A percentile compares a stretch with the other conserved stretches of the same genome.
Evolutionary conservation across 352 stramenopile genomes (phyloP).

Genomic region (Halophytophthora batemanensis): DNA sequence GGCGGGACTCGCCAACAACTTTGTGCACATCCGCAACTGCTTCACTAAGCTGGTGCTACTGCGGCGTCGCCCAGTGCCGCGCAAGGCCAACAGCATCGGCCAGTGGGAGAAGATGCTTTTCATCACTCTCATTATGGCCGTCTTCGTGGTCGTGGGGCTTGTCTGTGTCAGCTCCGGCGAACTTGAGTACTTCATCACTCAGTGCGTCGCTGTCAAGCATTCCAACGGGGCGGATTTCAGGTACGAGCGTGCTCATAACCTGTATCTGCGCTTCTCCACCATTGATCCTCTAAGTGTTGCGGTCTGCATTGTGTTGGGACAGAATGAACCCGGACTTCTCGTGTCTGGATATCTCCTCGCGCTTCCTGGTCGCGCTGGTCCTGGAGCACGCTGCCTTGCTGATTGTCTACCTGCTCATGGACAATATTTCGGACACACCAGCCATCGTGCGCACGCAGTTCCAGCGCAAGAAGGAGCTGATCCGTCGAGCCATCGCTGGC

Average conservation of each 20-base stretch:
- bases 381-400: conserved; percentile 71
- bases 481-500: conserved; percentile 77
- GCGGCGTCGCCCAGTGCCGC: conserved; percentile 62
- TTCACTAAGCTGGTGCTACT: conserved; percentile 82
- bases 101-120: conserved; percentile 88
- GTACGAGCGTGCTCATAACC: conserved; percentile 21
- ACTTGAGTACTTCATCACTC: conserved; percentile 78
- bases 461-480: conserved; percentile 83
- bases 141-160: conserved; percentile 81
- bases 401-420: conserved; percentile 74
- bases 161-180: conserved; percentile 84
- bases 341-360: conserved; percentile 69
- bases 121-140: conserved; percentile 74
- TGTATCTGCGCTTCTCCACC: neutral
- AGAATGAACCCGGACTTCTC: conserved; percentile 85
- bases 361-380: conserved; percentile 76
- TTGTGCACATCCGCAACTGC: conserved; percentile 81
- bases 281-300: conserved; percentile 9
- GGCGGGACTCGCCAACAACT: conserved; percentile 74
- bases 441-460: conserved; percentile 74
- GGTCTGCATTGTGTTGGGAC: neutral
- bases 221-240: conserved; percentile 84
- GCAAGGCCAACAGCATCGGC: conserved; percentile 81
- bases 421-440: conserved; percentile 81
- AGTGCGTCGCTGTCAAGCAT: conserved; percentile 65